These are phyloP conservation scores for Pelargonium myrrhifolium DNA, from an alignment of 441 rosid species.

Conservation along the genomic window DNA sequence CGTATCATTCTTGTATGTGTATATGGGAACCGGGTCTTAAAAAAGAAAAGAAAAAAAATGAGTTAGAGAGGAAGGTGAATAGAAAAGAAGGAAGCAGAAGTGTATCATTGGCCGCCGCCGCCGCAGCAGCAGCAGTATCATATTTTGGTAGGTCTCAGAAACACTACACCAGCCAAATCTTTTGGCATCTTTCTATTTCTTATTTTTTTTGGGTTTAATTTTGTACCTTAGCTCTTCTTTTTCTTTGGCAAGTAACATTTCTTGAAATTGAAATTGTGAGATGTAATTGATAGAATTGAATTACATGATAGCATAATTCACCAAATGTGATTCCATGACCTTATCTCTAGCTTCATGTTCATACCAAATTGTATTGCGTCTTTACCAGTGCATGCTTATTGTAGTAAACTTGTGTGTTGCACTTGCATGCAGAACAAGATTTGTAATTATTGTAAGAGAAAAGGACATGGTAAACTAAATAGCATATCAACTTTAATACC, in stretches of 20 bases:
- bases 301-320: slow-evolving; percentile 40
- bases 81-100: slow-evolving; percentile 8
- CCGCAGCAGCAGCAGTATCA: slow-evolving; percentile 23
- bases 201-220: slow-evolving; percentile 29
- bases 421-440: too few species aligned
- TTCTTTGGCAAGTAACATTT: slow-evolving; percentile 26
- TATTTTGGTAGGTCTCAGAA: slow-evolving; percentile 34
- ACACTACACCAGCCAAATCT: slow-evolving; percentile 9
- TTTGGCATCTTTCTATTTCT: slow-evolving; percentile 15
- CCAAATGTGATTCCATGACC: slow-evolving; percentile 5
- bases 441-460: too few species aligned
- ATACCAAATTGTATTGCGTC: too few species aligned
- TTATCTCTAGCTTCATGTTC: too few species aligned
- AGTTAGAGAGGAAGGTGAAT: slow-evolving; percentile 5
- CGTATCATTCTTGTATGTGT: slow-evolving; percentile 44
- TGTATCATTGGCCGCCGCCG: slow-evolving; percentile 30
- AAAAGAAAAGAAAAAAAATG: neutral
- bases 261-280: slow-evolving; percentile 17
- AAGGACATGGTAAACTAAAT: too few species aligned
- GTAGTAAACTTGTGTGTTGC: too few species aligned
- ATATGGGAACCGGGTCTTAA: slow-evolving; percentile 20
- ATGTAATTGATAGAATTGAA: slow-evolving; percentile 54
- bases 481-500: too few species aligned
- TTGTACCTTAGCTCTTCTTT: slow-evolving; percentile 31
- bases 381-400: too few species aligned